phyloP scores from a whole-genome alignment of 371 early-diverging fungal genomes.

The Lichtheimia corymbifera region DNA sequence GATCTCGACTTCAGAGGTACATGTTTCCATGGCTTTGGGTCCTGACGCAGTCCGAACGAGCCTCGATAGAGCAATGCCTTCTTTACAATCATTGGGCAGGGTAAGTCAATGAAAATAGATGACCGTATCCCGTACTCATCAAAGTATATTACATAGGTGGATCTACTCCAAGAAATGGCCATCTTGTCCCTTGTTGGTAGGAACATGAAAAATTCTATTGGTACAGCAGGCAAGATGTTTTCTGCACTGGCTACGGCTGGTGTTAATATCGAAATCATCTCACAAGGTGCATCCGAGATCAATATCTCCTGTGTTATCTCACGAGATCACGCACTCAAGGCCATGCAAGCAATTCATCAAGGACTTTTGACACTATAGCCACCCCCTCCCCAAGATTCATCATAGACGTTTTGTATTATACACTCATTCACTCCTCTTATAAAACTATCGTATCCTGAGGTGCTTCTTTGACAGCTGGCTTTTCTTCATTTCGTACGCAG shows the following conservation, averaged over 20 bases:
- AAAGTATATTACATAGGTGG: constrained; percentile 40
- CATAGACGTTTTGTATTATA: background rate
- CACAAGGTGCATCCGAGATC: constrained; percentile 96
- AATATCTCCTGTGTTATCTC: constrained; percentile 96
- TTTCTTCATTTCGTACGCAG: background rate
- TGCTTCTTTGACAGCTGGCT: background rate
- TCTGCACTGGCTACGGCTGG: constrained; percentile 82
- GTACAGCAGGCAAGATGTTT: constrained; percentile 94
- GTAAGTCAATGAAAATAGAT: constrained; percentile 30
- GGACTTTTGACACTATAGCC: constrained; percentile 40
- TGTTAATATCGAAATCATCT: constrained; percentile 98
- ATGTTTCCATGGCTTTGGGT: constrained; percentile 93
- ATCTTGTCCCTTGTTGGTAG: constrained; percentile 95
- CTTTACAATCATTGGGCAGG: constrained; percentile 64
- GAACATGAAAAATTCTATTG: constrained; percentile 94
- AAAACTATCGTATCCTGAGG: background rate
- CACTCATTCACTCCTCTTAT: background rate
- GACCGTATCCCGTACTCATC: background rate
- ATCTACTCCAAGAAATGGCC: constrained; percentile 81
- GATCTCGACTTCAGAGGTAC: constrained; percentile 95
- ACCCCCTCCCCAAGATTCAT: too few species aligned
- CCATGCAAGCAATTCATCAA: constrained; percentile 91
- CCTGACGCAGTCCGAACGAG: constrained; percentile 59
- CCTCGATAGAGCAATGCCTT: constrained; percentile 66
- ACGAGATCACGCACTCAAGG: constrained; percentile 64